phyloP scores from a whole-genome alignment of 1,139 yeast species.

The Suhomyces ambrosiae region DNA sequence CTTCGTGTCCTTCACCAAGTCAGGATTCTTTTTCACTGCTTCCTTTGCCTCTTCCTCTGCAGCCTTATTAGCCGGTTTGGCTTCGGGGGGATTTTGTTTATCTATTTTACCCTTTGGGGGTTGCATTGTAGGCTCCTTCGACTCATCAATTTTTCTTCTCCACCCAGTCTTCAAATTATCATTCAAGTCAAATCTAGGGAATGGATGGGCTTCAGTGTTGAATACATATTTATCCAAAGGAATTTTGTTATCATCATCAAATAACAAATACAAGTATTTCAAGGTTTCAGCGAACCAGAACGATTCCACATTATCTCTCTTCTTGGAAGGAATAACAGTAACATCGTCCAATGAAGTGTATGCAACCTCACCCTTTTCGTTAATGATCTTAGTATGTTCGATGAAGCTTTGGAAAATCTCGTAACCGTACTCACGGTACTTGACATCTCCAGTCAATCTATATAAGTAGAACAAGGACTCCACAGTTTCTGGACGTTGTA shows the following conservation, averaged over 20 bases:
- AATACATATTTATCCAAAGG: slow-evolving; percentile 73
- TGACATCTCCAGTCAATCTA: slow-evolving; percentile 77
- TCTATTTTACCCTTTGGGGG: slow-evolving; percentile 25
- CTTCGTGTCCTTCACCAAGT: slow-evolving; percentile 24
- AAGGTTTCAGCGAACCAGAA: slow-evolving; percentile 95
- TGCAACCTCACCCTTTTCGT: slow-evolving; percentile 55
- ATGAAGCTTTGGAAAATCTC: slow-evolving; percentile 76
- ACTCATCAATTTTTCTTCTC: slow-evolving; percentile 37
- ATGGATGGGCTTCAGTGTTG: slow-evolving; percentile 93
- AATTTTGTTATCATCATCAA: slow-evolving; percentile 61
- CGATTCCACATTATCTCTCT: slow-evolving; percentile 80
- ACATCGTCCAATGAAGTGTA: slow-evolving; percentile 74
- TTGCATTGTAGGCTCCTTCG: slow-evolving; percentile 23
- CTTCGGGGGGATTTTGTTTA: slow-evolving; percentile 41
- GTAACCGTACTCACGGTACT: slow-evolving; percentile 90
- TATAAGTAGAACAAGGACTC: slow-evolving; percentile 83
- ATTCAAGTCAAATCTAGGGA: slow-evolving; percentile 67
- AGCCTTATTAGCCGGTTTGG: slow-evolving; percentile 48
- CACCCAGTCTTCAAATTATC: slow-evolving; percentile 67
- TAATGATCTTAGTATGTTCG: slow-evolving; percentile 55
- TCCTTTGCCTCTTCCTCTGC: slow-evolving; percentile 40
- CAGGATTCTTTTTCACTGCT: slow-evolving; percentile 39
- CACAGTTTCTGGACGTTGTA: slow-evolving; percentile 94
- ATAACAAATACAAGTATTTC: slow-evolving; percentile 81
- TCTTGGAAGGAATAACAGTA: slow-evolving; percentile 49